Evolutionary conservation across 106 monocot species (phyloP).

Genomic region (Dioscorea zingiberensis): DNA sequence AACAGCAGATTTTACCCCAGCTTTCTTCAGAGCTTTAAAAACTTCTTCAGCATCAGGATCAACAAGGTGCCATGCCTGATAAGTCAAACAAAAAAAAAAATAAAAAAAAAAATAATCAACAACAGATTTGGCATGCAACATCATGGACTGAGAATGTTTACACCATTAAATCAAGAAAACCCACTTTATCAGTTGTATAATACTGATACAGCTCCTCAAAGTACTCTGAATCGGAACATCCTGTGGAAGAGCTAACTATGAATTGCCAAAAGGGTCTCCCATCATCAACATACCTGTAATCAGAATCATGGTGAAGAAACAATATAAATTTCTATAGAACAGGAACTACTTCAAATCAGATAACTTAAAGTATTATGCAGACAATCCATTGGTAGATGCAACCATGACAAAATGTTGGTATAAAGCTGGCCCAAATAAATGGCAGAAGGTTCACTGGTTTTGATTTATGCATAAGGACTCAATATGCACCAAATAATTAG

Average conservation of each 20-base stretch:
- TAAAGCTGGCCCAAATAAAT: too few relatives aligned
- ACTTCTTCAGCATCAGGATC: conserved; percentile 91
- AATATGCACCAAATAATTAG: too few relatives aligned
- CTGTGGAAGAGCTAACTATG: conserved; percentile 93
- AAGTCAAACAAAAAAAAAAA: too few relatives aligned
- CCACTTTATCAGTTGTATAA: conserved; percentile 86
- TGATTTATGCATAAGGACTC: too few relatives aligned
- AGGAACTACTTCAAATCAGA: too few relatives aligned
- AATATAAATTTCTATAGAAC: background rate
- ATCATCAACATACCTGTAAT: conserved; percentile 89
- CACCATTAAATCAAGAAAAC: background rate
- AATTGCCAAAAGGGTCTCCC: conserved; percentile 97
- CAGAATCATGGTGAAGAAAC: background rate
- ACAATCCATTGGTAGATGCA: too few relatives aligned
- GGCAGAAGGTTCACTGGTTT: too few relatives aligned
- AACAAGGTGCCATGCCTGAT: conserved; percentile 87
- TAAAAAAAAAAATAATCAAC: background rate
- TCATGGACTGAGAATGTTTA: background rate
- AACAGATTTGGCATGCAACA: background rate
- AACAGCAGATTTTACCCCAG: conserved; percentile 81
- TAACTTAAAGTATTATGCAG: too few relatives aligned
- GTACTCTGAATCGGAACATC: conserved; percentile 79
- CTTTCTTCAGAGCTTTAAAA: conserved; percentile 68
- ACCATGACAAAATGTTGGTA: too few relatives aligned
- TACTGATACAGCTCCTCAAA: conserved; percentile 98